Evolutionary conservation across 2,329 filamentous ascomycete genomes (phyloP), one percentile per base, ranked within the genome.

Genomic region (Aspergillus brasiliensis): DNA sequence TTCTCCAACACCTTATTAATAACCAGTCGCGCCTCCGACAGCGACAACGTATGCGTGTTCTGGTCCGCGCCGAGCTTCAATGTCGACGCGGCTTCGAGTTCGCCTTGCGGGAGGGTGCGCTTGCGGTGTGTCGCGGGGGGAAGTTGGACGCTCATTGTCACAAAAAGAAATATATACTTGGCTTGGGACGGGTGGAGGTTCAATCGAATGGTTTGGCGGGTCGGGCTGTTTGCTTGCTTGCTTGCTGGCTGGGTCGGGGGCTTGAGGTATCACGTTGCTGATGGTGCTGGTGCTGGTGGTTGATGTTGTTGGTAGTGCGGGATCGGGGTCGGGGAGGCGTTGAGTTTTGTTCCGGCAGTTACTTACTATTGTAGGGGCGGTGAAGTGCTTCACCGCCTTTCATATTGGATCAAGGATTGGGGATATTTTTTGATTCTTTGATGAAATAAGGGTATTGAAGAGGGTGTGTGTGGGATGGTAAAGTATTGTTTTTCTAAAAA

Each of bases 51-150:
- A 74, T 95, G 92, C 66, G 96, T 92, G 72, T 94, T 84, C 69
- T 96, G 88, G 79, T 98, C 97, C 75, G 97, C 94, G 79, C 95
- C 95, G 10, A 99, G 89, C 75, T 89, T 91, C 65, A 98, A 87
- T 57, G 87, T 87, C 7, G 86, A 82, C 52, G 89, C 88, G 23
- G 94, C 93, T 80, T 97, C 92, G 77, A 98, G 94, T 75, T 97
- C 93, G 73, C 74, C 75, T 61, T 79, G 77, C 1, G 77, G 77
- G 21, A 76, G 66, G 38, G 71, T 68, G 66, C 77, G 77, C 63
- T 78, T 76, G 71, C 77, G 77, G 60, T 78, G 74, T 1, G 74
- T 76, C 3, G 72, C 55, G n/a, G 75, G 70, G 63, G 71, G 72
- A 0, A 74, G 69, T 66, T 73, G 69, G 34, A 75, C 61, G 61